Evolutionary conservation across 768 basidiomycete genomes (phyloP).

Genomic region (Lentinula guzmanii): DNA sequence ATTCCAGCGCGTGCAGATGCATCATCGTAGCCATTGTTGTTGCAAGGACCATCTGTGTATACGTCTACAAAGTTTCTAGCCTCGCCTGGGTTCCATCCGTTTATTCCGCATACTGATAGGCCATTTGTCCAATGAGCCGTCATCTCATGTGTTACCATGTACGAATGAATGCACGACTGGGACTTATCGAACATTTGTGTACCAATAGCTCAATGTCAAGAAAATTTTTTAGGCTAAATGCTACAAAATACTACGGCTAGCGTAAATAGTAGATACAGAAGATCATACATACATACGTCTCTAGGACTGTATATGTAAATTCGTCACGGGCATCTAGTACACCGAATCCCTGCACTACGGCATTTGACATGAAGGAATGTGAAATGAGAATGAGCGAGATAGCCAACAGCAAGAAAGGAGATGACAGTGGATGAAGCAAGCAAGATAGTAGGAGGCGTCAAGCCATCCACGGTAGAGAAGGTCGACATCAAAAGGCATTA

Average conservation of each 20-base stretch:
- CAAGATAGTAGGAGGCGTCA: not conserved
- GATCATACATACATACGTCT: not conserved
- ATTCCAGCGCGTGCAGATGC: no score
- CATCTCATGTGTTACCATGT: no score
- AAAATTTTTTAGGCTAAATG: not conserved
- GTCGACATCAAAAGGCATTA: not conserved
- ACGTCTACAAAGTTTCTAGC: no score
- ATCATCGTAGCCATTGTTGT: no score
- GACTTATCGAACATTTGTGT: no score
- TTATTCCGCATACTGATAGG: no score
- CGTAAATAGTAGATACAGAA: not conserved
- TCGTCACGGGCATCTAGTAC: not conserved
- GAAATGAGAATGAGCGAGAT: not conserved
- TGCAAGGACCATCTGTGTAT: no score
- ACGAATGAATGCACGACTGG: no score
- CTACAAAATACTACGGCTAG: not conserved
- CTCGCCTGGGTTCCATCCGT: no score
- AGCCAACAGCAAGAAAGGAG: not conserved
- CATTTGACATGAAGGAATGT: not conserved
- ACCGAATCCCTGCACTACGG: not conserved
- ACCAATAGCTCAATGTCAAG: not conserved
- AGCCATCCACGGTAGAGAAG: not conserved
- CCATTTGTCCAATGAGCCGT: no score
- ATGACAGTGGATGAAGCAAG: not conserved
- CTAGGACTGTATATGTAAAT: not conserved